Conservation (phyloP, 352 stramenopile genomes). For the Phytophthora fragariaefolia region DNA sequence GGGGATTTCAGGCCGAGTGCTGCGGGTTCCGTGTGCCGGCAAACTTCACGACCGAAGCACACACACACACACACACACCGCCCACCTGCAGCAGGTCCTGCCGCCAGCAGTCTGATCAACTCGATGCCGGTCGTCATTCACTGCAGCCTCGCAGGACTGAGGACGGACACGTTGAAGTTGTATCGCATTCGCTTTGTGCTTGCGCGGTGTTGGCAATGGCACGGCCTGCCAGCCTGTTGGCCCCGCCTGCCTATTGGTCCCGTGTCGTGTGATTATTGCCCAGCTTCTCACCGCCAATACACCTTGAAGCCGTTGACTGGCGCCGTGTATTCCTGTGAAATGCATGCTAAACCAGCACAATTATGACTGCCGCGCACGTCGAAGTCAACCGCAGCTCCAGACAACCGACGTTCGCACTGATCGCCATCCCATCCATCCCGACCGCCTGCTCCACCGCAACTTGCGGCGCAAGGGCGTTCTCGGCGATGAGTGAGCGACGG, state of each 20-base stretch:
- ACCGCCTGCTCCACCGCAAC: not conserved
- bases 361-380: constrained; percentile 9
- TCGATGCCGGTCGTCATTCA: not conserved
- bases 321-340: constrained; percentile 33
- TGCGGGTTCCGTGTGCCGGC: too few species aligned
- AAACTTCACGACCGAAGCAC: too few species aligned
- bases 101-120: too few species aligned
- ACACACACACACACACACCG: too few species aligned
- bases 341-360: constrained; percentile 26
- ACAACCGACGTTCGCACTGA: not conserved
- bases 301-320: not conserved
- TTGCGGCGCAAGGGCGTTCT: constrained; percentile 3
- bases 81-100: too few species aligned
- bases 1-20: too few species aligned
- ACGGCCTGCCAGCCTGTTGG: not conserved
- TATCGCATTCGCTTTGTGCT: too few species aligned
- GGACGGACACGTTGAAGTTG: not conserved
- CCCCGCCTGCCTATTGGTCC: too few species aligned
- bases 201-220: not conserved
- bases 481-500: not conserved
- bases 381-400: constrained; percentile 12
- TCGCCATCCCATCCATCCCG: not conserved
- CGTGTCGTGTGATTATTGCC: not conserved
- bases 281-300: too few species aligned
- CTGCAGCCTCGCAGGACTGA: not conserved